These are phyloP conservation scores for Acanthochlamys bracteata DNA, from an alignment of 106 monocot genomes.

Conservation along the genomic window DNA sequence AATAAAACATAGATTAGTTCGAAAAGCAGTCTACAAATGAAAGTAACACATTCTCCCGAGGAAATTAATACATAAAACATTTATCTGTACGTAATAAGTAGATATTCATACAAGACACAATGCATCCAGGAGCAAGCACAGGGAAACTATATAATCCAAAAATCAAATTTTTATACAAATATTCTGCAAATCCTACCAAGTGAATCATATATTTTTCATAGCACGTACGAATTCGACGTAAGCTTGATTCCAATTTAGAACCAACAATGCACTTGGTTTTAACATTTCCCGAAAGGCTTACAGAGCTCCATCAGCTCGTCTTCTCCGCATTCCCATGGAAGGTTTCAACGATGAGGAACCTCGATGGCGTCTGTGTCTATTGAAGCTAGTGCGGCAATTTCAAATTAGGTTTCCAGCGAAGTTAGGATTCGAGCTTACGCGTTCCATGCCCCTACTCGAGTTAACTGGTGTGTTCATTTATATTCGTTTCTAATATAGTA, in stretches of 20 bases:
- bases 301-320: conserved; percentile 41
- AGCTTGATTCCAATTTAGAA: conserved; percentile 7
- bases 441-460: too few species aligned
- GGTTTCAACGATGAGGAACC: conserved; percentile 45
- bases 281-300: conserved; percentile 35
- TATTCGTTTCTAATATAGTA: too few species aligned
- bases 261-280: conserved; percentile 9
- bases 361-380: conserved; percentile 44
- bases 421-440: too few species aligned
- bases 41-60: not conserved
- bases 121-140: not conserved
- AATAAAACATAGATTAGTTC: not conserved
- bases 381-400: conserved; percentile 20
- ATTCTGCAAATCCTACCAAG: not conserved
- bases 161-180: not conserved
- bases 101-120: not conserved
- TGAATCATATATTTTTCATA: not conserved
- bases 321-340: conserved; percentile 46
- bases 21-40: not conserved
- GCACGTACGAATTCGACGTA: conserved; percentile 10
- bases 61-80: not conserved
- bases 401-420: too few species aligned
- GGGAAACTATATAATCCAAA: not conserved
- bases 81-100: not conserved
- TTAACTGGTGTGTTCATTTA: too few species aligned